Evolutionary conservation across 1,284 basidiomycete species (phyloP).

Genomic region (Cutaneotrichosporon sp.): DNA sequence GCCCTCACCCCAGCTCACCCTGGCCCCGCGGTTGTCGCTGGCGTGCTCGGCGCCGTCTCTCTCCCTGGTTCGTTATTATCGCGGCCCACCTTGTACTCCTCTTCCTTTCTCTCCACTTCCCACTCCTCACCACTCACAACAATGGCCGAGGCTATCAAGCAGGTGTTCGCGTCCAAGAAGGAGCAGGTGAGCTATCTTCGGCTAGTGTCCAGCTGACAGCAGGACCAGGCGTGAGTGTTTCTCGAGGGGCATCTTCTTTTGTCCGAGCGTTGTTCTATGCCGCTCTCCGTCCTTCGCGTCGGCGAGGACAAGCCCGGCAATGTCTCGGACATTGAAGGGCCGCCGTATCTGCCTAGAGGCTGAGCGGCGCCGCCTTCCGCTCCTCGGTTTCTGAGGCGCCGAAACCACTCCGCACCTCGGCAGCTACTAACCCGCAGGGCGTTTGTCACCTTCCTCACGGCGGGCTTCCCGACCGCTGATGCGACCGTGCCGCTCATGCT

Average conservation of each 20-base stretch:
- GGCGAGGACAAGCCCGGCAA: background rate
- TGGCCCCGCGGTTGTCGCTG: background rate
- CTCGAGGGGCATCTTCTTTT: background rate
- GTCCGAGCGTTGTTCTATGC: background rate
- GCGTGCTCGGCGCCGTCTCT: background rate
- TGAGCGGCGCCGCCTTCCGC: background rate
- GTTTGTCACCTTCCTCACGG: slow-evolving; percentile 86
- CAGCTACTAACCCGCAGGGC: slow-evolving; percentile 61
- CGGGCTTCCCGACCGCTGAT: slow-evolving; percentile 75
- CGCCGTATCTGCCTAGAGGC: background rate
- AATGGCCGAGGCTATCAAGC: slow-evolving; percentile 73
- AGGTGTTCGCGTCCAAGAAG: slow-evolving; percentile 72
- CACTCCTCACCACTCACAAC: slow-evolving; percentile 12
- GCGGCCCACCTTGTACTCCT: background rate
- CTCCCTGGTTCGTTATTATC: background rate
- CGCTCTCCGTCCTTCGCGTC: background rate
- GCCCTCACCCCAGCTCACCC: background rate
- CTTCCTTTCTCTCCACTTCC: background rate
- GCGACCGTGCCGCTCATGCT: slow-evolving; percentile 87
- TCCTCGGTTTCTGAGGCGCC: no score
- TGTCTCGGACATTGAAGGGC: background rate
- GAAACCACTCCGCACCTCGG: background rate
- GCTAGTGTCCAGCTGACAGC: background rate
- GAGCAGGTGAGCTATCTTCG: slow-evolving; percentile 59
- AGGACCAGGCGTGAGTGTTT: slow-evolving; percentile 45